Evolutionary conservation across 1,284 basidiomycete genomes (phyloP), one percentile per base, ranked within the genome.

Genomic region (Cutaneotrichosporon daszewskae): DNA sequence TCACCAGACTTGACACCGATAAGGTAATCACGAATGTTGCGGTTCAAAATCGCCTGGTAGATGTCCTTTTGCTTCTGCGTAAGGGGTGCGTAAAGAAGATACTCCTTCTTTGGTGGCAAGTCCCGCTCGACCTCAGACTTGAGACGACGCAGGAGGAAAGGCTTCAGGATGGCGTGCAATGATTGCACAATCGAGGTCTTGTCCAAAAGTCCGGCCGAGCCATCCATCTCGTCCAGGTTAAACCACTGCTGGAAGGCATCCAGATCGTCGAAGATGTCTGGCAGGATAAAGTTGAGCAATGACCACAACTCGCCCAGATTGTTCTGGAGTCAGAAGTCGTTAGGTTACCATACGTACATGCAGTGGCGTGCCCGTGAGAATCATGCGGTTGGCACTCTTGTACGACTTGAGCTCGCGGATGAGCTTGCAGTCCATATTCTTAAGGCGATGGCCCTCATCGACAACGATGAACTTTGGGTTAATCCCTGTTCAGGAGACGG

Each of bases 241-340:
- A 63, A 88, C 89, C 88, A 91, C 64, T 88, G 80, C 70, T 94
- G 87, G 73, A 95, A 96, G 0, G 84, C 80, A 46, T 87, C 83
- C 19, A 94, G 74, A 58, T 96, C 87, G 49, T 84, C 80, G 67
- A 98, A 98, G 47, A 97, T 83, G 58, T 88, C 84, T 0, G 90
- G 90, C 2, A 94, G 76, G 49, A 95, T 86, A 59, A 96, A 98
- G 65, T 96, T 95, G 32, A 98, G 80, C 7, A 97, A 75, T 2
- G 88, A 85, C 91, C 91, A 97, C 3, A 98, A 75, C 66, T 98
- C 92, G 10, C 83, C 77, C 3, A 98, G 77, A 62, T 96, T 96
- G 71, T 98, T 97, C 85, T 89, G 63, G 23, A 48, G 3, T 25
- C 33, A 20, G 26, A 43, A 10, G 12, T 4, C 5, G 9, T 22